Conservation (phyloP, 2,329 filamentous ascomycete genomes). For the Fusarium floridanum region DNA sequence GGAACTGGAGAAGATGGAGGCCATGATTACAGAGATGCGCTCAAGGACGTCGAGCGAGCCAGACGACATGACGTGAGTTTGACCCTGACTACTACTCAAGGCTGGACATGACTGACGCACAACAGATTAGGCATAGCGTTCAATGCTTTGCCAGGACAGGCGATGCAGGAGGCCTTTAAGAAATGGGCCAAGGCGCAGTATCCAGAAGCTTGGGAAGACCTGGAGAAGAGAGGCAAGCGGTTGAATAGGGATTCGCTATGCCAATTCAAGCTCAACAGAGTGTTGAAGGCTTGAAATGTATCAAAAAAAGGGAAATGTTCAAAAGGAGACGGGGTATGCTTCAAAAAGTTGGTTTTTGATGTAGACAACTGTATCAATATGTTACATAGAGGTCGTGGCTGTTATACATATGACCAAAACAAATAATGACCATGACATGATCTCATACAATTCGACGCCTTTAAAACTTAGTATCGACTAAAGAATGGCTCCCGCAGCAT, state of each 20-base stretch:
- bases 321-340: not conserved
- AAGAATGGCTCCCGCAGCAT: slow-evolving; percentile 67
- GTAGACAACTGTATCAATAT: slow-evolving; percentile 52
- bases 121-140: slow-evolving; percentile 80
- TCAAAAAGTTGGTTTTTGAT: slow-evolving; percentile 30
- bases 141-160: slow-evolving; percentile 76
- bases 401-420: slow-evolving; percentile 52
- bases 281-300: slow-evolving; percentile 62
- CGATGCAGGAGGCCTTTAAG: slow-evolving; percentile 77
- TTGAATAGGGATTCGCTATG: slow-evolving; percentile 59
- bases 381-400: slow-evolving; percentile 49
- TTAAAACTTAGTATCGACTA: slow-evolving; percentile 27
- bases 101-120: slow-evolving; percentile 25
- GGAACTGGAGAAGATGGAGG: slow-evolving; percentile 75
- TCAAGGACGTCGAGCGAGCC: slow-evolving; percentile 74
- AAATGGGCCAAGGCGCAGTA: slow-evolving; percentile 79
- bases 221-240: slow-evolving; percentile 67
- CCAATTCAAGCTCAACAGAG: slow-evolving; percentile 63
- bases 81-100: not conserved
- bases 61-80: slow-evolving; percentile 78
- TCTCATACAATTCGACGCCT: slow-evolving; percentile 20
- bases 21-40: slow-evolving; percentile 75
- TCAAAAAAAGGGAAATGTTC: slow-evolving; percentile 27
- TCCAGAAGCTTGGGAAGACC: slow-evolving; percentile 75
- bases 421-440: slow-evolving; percentile 45